These are phyloP conservation scores for Boletus reticuloceps DNA, from an alignment of 768 basidiomycete species.

Conservation along the genomic window DNA sequence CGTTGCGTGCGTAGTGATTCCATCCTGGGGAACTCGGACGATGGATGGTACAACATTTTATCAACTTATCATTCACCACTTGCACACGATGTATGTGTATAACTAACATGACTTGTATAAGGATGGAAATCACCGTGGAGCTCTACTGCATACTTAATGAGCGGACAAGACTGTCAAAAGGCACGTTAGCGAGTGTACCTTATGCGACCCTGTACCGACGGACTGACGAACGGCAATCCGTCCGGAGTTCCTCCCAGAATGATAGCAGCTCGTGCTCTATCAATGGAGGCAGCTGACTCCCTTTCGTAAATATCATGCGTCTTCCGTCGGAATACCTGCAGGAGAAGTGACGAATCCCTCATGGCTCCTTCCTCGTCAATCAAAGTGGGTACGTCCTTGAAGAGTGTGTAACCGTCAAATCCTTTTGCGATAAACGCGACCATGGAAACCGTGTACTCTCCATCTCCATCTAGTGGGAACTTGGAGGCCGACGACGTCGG, in stretches of 20 bases:
- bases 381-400: constrained; percentile 1
- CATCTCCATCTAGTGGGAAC: background rate
- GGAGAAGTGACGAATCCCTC: constrained; percentile 5
- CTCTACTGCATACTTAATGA: too few species aligned
- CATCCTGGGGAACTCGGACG: background rate
- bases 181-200: background rate
- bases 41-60: constrained; percentile 8
- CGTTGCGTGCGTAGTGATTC: background rate
- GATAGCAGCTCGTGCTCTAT: constrained; percentile 9
- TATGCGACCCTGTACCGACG: constrained; percentile 14
- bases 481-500: background rate
- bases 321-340: constrained; percentile 9
- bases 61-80: constrained; percentile 11
- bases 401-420: constrained; percentile 7
- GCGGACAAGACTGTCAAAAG: background rate
- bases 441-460: constrained; percentile 5
- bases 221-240: background rate
- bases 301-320: background rate
- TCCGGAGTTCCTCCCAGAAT: background rate
- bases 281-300: background rate
- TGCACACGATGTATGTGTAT: constrained; percentile 3
- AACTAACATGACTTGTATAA: background rate
- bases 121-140: background rate
- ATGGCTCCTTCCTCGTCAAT: constrained; percentile 1
- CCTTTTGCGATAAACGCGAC: constrained; percentile 10